Percentiles rank a stretch among this genome's conserved stretches.
These are phyloP conservation scores for Eucalyptus erythrocorys DNA, from an alignment of 345 rosid species.

Conservation along the genomic window DNA sequence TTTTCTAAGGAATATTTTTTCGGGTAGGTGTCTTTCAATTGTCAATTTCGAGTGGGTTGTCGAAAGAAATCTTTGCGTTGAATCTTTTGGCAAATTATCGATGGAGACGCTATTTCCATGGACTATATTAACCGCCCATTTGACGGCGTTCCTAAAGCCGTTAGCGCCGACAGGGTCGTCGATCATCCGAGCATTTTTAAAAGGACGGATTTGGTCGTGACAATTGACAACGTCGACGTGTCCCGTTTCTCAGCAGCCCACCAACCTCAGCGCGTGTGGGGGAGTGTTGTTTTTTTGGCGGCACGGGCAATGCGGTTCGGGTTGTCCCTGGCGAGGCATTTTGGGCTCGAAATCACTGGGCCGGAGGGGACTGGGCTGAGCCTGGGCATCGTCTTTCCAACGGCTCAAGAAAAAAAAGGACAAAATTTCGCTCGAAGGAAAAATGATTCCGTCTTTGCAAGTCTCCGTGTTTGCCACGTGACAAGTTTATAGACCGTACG, in stretches of 20 bases:
- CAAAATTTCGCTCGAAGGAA: not conserved
- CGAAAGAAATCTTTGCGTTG: not conserved
- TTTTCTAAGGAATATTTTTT: no score
- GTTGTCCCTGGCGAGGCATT: not conserved
- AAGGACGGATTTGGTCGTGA: not conserved
- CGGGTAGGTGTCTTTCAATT: no score
- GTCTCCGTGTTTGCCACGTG: not conserved
- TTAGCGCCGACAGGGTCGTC: not conserved
- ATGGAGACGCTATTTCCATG: not conserved
- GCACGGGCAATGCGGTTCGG: not conserved
- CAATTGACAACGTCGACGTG: not conserved
- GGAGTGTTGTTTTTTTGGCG: not conserved
- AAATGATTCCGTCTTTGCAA: not conserved
- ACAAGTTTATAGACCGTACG: not conserved
- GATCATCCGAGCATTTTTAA: not conserved
- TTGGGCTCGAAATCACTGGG: not conserved
- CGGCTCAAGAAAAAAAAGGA: not conserved
- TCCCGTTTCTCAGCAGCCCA: not conserved
- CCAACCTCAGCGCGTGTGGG: not conserved
- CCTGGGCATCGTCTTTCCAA: fast-evolving
- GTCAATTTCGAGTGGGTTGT: not conserved
- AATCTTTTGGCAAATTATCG: not conserved
- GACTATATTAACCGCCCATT: not conserved
- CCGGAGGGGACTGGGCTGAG: not conserved
- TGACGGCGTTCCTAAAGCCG: not conserved